Evolutionary conservation across 768 basidiomycete species (phyloP).

Genomic region (Paxillus rubicundulus): DNA sequence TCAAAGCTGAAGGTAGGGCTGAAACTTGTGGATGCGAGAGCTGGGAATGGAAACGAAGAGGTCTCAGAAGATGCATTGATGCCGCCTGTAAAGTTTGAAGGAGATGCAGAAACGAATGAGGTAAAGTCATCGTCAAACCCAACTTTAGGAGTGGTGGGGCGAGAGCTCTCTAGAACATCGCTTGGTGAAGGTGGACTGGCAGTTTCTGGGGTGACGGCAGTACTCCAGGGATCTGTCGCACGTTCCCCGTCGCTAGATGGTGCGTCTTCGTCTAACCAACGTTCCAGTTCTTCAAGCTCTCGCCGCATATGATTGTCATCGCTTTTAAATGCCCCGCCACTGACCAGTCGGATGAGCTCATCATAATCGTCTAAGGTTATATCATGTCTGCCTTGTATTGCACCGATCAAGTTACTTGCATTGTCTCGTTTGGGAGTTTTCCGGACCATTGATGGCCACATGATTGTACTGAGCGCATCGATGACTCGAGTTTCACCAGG

Average conservation of each 20-base stretch:
- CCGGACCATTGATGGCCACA: slow-evolving; percentile 78
- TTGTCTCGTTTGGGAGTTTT: slow-evolving; percentile 6
- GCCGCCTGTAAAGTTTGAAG: slow-evolving; percentile 12
- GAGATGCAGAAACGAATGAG: slow-evolving; percentile 65
- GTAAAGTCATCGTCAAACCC: slow-evolving; percentile 82
- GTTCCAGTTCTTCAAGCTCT: slow-evolving; percentile 59
- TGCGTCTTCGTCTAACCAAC: slow-evolving; percentile 56
- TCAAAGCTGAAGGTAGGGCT: slow-evolving; percentile 29
- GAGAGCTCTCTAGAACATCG: slow-evolving; percentile 18
- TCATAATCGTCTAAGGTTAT: slow-evolving; percentile 18
- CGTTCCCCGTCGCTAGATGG: slow-evolving; percentile 15
- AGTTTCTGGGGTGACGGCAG: slow-evolving; percentile 30
- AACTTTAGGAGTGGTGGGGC: slow-evolving; percentile 33
- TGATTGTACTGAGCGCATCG: slow-evolving; percentile 80
- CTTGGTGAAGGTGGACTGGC: slow-evolving; percentile 22
- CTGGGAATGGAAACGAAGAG: slow-evolving; percentile 1
- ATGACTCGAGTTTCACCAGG: slow-evolving; percentile 64
- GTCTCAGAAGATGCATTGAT: neutral
- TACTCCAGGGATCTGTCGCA: slow-evolving; percentile 40
- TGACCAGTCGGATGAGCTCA: slow-evolving; percentile 21
- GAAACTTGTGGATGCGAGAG: slow-evolving; percentile 19
- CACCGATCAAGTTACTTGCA: neutral
- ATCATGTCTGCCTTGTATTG: neutral
- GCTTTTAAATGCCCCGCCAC: slow-evolving; percentile 21
- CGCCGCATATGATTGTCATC: slow-evolving; percentile 37